A percentile compares a stretch with the other conserved stretches of the same genome.
Evolutionary conservation across 495 filamentous ascomycete genomes (phyloP).

Genomic region (Podospora fimiseda): DNA sequence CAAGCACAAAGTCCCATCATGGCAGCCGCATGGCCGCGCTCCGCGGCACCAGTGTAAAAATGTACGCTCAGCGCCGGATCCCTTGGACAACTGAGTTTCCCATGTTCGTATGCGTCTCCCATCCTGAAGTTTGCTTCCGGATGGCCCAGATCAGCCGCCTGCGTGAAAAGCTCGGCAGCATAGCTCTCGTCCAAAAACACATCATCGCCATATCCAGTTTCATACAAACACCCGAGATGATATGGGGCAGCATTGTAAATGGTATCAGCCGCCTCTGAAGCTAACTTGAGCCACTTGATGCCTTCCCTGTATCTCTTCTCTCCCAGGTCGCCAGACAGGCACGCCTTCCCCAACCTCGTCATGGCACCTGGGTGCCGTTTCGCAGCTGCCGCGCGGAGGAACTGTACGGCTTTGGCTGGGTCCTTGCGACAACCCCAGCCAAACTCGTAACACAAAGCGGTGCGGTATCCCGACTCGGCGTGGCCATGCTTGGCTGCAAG

Average conservation of each 20-base stretch:
- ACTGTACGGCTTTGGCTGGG: constrained; percentile 83
- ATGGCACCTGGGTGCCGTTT: constrained; percentile 95
- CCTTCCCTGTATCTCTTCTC: constrained; percentile 84
- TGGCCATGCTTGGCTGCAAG: constrained; percentile 96
- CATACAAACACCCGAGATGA: constrained; percentile 81
- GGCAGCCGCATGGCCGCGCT: constrained; percentile 73
- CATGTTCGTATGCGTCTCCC: constrained; percentile 96
- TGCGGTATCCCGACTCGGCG: constrained; percentile 89
- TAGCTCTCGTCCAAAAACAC: constrained; percentile 86
- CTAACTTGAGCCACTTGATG: constrained; percentile 93
- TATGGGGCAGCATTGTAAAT: constrained; percentile 94
- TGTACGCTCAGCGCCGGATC: constrained; percentile 94
- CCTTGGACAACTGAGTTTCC: constrained; percentile 74
- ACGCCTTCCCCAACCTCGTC: constrained; percentile 85
- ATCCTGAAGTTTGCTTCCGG: constrained; percentile 75
- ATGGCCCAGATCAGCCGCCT: constrained; percentile 88
- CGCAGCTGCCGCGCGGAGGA: constrained; percentile 80
- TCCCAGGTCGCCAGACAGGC: constrained; percentile 81
- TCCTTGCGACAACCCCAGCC: constrained; percentile 93
- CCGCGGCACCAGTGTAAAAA: constrained; percentile 91
- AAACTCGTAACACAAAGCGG: constrained; percentile 94
- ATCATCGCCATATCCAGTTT: constrained; percentile 84
- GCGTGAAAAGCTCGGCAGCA: constrained; percentile 89
- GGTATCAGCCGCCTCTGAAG: constrained; percentile 75
- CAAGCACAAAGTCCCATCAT: constrained; percentile 99